Evolutionary conservation across 305 asterid species (phyloP).

Genomic region (Fraxinus latifolia): DNA sequence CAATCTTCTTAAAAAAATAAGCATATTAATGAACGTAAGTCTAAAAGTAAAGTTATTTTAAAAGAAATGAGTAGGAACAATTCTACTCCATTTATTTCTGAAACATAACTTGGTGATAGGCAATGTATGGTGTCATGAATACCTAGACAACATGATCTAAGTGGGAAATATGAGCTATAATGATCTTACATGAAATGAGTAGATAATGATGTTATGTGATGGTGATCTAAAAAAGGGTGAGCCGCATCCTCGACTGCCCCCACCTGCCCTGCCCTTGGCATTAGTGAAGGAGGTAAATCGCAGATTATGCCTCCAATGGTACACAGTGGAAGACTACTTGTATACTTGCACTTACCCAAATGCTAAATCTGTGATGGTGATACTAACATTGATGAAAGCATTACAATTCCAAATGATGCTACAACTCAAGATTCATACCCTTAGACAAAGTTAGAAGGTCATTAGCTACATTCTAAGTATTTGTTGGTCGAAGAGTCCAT

Average conservation of each 20-base stretch:
- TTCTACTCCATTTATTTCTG: not conserved
- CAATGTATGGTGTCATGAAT: not conserved
- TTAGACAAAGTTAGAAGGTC: not conserved
- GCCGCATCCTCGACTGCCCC: no score
- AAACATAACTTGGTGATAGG: not conserved
- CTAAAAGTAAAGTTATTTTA: not conserved
- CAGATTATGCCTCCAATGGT: no score
- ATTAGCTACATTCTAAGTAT: not conserved
- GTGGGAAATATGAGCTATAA: not conserved
- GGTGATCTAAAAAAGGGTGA: no score
- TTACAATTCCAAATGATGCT: not conserved
- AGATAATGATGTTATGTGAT: no score
- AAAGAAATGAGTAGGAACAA: not conserved
- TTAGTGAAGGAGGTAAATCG: no score
- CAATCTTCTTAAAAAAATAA: not conserved
- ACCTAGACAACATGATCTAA: not conserved
- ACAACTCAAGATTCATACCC: not conserved
- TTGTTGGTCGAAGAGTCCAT: not conserved
- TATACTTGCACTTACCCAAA: no score
- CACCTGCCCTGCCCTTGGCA: no score
- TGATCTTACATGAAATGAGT: no score
- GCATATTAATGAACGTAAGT: not conserved
- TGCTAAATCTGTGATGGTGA: not conserved
- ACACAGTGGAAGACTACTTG: no score
- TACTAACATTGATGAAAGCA: not conserved